These are phyloP conservation scores for Annulohypoxylon bovei DNA, from an alignment of 495 filamentous ascomycete species.

Conservation along the genomic window DNA sequence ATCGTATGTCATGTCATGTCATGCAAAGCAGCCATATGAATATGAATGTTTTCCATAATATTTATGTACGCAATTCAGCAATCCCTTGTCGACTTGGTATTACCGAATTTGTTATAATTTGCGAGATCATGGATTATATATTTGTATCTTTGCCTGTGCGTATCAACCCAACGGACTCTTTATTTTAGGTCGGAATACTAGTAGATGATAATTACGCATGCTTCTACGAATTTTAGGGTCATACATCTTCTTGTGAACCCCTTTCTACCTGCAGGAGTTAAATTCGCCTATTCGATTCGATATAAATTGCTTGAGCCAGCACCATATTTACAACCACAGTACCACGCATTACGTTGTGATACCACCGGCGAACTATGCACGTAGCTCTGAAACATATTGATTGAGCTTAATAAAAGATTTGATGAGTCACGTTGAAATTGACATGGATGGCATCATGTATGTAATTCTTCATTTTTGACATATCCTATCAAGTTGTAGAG, in stretches of 20 bases:
- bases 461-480: not conserved
- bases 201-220: not conserved
- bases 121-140: not conserved
- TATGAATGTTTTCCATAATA: not conserved
- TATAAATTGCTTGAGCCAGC: not conserved
- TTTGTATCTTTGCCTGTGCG: not conserved
- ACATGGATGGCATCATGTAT: not conserved
- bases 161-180: constrained; percentile 1
- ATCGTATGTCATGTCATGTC: constrained; percentile 1
- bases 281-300: not conserved
- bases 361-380: not conserved
- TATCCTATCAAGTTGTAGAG: not conserved
- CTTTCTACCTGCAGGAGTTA: constrained; percentile 9
- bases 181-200: constrained; percentile 5
- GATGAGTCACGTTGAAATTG: not conserved
- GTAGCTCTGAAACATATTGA: too few relatives aligned
- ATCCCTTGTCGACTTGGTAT: not conserved
- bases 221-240: constrained; percentile 4
- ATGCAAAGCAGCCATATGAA: constrained; percentile 1
- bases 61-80: not conserved
- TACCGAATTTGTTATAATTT: not conserved
- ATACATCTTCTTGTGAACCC: constrained; percentile 1
- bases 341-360: not conserved
- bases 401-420: too few relatives aligned
- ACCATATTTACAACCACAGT: constrained; percentile 2